phyloP scores from a whole-genome alignment of 176 grass and related monocot genomes.

The Triticum monococcum region DNA sequence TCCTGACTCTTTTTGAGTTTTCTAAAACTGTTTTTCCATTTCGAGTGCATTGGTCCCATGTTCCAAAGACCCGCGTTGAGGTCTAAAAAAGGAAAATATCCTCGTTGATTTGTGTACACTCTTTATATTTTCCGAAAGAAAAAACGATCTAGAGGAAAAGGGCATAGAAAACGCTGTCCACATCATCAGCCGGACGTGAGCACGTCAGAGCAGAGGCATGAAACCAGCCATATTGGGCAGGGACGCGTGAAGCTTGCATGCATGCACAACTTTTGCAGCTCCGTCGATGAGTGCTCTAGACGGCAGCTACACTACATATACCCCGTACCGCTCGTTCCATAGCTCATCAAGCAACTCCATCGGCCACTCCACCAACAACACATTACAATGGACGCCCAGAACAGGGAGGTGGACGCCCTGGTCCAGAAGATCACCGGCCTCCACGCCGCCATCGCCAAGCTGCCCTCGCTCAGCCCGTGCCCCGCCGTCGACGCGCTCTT shows the following conservation, averaged over 20 bases:
- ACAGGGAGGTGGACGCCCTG: constrained; percentile 40
- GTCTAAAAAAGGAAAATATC: too few species aligned
- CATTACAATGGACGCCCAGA: constrained; percentile 32
- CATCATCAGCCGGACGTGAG: not conserved
- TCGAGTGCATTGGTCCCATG: too few species aligned
- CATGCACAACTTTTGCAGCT: not conserved
- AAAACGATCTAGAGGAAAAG: too few species aligned
- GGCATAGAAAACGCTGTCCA: not conserved
- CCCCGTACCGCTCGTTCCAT: not conserved
- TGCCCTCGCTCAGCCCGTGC: constrained; percentile 53
- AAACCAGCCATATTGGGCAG: not conserved
- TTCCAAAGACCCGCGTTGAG: too few species aligned
- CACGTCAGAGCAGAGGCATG: not conserved
- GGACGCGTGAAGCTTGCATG: not conserved
- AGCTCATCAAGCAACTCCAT: not conserved
- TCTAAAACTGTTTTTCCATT: too few species aligned
- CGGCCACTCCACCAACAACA: not conserved
- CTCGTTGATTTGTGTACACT: too few species aligned
- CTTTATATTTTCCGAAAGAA: too few species aligned
- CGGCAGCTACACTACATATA: not conserved
- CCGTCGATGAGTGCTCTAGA: not conserved
- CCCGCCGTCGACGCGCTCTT: constrained; percentile 56
- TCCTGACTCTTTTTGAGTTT: too few species aligned
- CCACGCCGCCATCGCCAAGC: constrained; percentile 44
- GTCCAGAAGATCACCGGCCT: constrained; percentile 51